phyloP scores from a whole-genome alignment of 306 rosid genomes.

The Rosa persica region DNA sequence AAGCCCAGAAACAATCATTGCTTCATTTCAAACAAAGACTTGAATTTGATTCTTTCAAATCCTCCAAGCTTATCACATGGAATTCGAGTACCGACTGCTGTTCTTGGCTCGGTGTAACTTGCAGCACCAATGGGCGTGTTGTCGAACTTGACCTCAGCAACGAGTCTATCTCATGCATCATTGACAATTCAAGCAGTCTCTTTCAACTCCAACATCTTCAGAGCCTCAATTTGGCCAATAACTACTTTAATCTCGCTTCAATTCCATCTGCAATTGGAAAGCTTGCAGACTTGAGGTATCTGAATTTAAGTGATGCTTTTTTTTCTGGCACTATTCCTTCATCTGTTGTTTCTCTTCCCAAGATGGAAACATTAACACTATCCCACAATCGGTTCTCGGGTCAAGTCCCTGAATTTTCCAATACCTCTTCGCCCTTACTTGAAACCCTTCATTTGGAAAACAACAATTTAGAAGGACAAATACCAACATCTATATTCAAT shows the following conservation, averaged over 20 bases:
- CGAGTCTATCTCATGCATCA: no score
- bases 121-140: neutral
- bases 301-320: no score
- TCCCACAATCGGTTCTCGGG: slow-evolving; percentile 2
- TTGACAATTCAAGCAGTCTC: no score
- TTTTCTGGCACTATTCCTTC: no score
- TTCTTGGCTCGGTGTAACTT: neutral
- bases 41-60: no score
- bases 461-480: slow-evolving; percentile 46
- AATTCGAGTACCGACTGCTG: neutral
- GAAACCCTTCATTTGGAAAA: slow-evolving; percentile 32
- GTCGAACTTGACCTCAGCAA: neutral
- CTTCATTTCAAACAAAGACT: neutral
- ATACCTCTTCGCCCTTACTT: slow-evolving; percentile 18
- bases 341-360: no score
- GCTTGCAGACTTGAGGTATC: no score
- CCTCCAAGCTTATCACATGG: neutral
- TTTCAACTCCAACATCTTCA: no score
- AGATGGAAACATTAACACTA: no score
- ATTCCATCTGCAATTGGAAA: no score
- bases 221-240: no score
- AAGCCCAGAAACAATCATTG: neutral
- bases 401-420: slow-evolving; percentile 11
- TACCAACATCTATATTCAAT: slow-evolving; percentile 27
- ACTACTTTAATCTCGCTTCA: no score